A percentile compares a stretch with the other conserved stretches of the same genome.
These are phyloP conservation scores for Stemphylium vesicarium DNA, from an alignment of 2,329 filamentous ascomycete species.

Conservation along the genomic window DNA sequence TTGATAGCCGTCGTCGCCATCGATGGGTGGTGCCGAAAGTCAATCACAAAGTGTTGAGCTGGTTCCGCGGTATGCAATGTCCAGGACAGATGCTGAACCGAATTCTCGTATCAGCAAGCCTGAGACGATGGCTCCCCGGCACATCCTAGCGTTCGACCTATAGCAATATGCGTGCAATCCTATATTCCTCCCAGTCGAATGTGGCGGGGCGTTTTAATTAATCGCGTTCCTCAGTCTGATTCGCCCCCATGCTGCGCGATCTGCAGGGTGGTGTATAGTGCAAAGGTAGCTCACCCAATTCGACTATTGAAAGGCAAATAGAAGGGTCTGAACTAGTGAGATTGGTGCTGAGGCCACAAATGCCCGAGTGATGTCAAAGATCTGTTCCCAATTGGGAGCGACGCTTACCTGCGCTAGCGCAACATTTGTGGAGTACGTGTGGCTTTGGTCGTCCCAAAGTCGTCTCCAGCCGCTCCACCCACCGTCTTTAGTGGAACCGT, in stretches of 20 bases:
- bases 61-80: constrained; percentile 11
- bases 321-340: constrained; percentile 6
- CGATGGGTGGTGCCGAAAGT: background rate
- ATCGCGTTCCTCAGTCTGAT: constrained; percentile 5
- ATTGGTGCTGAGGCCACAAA: constrained; percentile 15
- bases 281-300: constrained; percentile 18
- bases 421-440: constrained; percentile 23
- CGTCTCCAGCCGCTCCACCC: constrained; percentile 18
- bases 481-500: constrained; percentile 11
- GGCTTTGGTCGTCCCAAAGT: constrained; percentile 12
- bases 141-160: constrained; percentile 14
- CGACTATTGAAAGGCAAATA: constrained; percentile 22
- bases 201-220: constrained; percentile 8
- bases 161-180: constrained; percentile 13
- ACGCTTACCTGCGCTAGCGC: constrained; percentile 21
- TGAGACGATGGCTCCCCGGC: constrained; percentile 12
- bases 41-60: constrained; percentile 5
- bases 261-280: constrained; percentile 18
- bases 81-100: constrained; percentile 18
- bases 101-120: constrained; percentile 1
- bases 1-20: background rate
- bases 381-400: constrained; percentile 17
- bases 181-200: constrained; percentile 4
- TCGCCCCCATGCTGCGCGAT: constrained; percentile 11
- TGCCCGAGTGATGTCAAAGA: constrained; percentile 23